Evolutionary conservation across 2,329 filamentous ascomycete species (phyloP).

Genomic region (Cercospora nicotianae): DNA sequence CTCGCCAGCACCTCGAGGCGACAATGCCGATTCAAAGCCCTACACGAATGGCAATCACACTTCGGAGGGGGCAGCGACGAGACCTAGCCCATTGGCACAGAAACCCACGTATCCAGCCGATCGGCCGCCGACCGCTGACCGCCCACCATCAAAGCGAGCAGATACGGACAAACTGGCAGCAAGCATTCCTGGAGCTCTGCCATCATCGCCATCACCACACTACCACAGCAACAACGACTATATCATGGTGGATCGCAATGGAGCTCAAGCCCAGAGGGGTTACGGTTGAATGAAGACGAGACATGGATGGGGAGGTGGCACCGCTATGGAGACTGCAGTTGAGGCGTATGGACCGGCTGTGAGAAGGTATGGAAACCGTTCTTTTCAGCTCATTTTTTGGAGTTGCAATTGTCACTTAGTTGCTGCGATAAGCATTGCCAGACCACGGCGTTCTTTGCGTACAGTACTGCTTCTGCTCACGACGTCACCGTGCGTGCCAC

Average conservation of each 20-base stretch:
- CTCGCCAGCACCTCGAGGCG: slow-evolving; percentile 30
- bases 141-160: slow-evolving; percentile 28
- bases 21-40: slow-evolving; percentile 27
- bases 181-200: slow-evolving; percentile 30
- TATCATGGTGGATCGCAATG: slow-evolving; percentile 36
- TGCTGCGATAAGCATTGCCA: slow-evolving; percentile 15
- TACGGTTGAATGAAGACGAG: slow-evolving; percentile 21
- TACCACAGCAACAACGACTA: slow-evolving; percentile 32
- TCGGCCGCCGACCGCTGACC: slow-evolving; percentile 28
- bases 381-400: slow-evolving; percentile 20
- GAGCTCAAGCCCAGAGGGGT: slow-evolving; percentile 24
- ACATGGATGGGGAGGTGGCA: not conserved
- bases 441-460: slow-evolving; percentile 14
- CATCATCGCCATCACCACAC: slow-evolving; percentile 24
- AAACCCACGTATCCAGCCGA: slow-evolving; percentile 29
- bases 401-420: slow-evolving; percentile 25
- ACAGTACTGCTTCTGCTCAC: not conserved
- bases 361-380: slow-evolving; percentile 15
- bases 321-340: slow-evolving; percentile 19
- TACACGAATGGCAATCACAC: slow-evolving; percentile 23
- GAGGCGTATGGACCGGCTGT: slow-evolving; percentile 17
- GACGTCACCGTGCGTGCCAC: slow-evolving; percentile 1
- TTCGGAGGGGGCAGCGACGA: slow-evolving; percentile 21
- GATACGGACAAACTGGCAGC: slow-evolving; percentile 28
- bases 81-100: slow-evolving; percentile 30